Conservation (phyloP, 2,329 filamentous ascomycete genomes). For the Fusarium solani-melongenae region DNA sequence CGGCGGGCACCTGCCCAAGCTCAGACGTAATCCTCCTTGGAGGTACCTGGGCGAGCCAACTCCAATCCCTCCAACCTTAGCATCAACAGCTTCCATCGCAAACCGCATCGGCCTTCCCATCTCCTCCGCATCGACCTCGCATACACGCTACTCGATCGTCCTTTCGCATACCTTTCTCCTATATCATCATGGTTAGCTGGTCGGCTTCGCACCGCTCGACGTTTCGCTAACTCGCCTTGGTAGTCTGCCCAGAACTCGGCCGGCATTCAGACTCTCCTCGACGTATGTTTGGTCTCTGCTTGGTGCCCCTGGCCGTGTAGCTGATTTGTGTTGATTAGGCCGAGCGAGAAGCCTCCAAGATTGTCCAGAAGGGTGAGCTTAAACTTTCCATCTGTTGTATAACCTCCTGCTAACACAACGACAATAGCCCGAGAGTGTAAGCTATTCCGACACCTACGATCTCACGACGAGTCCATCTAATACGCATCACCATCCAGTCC, state of each 20-base stretch:
- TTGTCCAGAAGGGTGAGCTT: constrained; percentile 89
- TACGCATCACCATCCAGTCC: constrained; percentile 53
- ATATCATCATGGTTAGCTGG: constrained; percentile 38
- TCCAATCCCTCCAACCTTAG: constrained; percentile 22
- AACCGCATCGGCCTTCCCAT: neutral
- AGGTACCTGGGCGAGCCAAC: constrained; percentile 31
- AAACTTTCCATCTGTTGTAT: constrained; percentile 7
- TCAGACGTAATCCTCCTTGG: constrained; percentile 37
- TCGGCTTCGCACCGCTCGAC: constrained; percentile 8
- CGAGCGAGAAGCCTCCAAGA: constrained; percentile 98
- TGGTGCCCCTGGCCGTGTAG: neutral
- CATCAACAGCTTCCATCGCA: constrained; percentile 25
- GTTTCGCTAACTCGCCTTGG: constrained; percentile 42
- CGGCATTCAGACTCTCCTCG: constrained; percentile 98
- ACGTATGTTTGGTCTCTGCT: constrained; percentile 71
- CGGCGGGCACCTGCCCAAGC: constrained; percentile 26
- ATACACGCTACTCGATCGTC: neutral
- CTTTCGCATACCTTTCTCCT: neutral
- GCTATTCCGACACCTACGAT: constrained; percentile 42
- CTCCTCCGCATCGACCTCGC: neutral
- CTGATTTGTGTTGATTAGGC: constrained; percentile 66
- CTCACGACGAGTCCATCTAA: neutral
- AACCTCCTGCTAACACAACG: constrained; percentile 42
- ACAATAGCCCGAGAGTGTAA: constrained; percentile 86
- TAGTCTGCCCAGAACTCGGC: constrained; percentile 98